Evolutionary conservation across 164 flowering plant species (phyloP).

Genomic region (Berberis thunbergii): DNA sequence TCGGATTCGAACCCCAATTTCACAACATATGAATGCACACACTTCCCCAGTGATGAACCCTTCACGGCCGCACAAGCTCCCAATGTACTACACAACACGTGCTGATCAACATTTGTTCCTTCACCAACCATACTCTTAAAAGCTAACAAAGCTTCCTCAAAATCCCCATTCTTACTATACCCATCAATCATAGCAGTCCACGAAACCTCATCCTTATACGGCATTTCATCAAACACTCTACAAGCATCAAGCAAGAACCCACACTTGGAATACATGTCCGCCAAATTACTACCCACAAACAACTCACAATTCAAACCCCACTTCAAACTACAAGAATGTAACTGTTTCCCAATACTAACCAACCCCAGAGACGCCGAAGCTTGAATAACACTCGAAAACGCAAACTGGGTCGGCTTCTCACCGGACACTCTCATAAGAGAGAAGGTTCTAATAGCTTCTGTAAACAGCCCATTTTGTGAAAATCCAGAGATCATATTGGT

Average conservation of each 20-base stretch:
- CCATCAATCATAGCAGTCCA: constrained; percentile 61
- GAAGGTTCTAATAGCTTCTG: constrained; percentile 26
- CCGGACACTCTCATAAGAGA: constrained; percentile 29
- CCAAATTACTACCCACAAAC: constrained; percentile 41
- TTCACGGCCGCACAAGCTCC: constrained; percentile 35
- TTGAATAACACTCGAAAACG: constrained; percentile 40
- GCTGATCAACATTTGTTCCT: constrained; percentile 24
- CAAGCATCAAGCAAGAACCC: constrained; percentile 34
- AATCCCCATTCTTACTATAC: constrained; percentile 36
- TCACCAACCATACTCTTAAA: constrained; percentile 30
- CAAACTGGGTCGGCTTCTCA: constrained; percentile 38
- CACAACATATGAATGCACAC: constrained; percentile 31
- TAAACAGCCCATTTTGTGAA: constrained; percentile 25
- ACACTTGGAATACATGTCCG: constrained; percentile 43
- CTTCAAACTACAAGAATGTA: constrained; percentile 42
- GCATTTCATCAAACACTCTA: constrained; percentile 39
- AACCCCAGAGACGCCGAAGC: constrained; percentile 27
- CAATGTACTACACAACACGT: constrained; percentile 30
- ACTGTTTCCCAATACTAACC: constrained; percentile 22
- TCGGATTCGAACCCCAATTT: constrained; percentile 31
- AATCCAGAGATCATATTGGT: constrained; percentile 47
- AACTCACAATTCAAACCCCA: constrained; percentile 30
- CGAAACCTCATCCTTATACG: constrained; percentile 39
- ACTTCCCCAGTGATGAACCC: constrained; percentile 25
- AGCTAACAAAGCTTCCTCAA: constrained; percentile 31